A percentile compares a stretch with the other conserved stretches of the same genome.
Evolutionary conservation across 495 filamentous ascomycete species (phyloP).

Genomic region (Penicillium ucsense): DNA sequence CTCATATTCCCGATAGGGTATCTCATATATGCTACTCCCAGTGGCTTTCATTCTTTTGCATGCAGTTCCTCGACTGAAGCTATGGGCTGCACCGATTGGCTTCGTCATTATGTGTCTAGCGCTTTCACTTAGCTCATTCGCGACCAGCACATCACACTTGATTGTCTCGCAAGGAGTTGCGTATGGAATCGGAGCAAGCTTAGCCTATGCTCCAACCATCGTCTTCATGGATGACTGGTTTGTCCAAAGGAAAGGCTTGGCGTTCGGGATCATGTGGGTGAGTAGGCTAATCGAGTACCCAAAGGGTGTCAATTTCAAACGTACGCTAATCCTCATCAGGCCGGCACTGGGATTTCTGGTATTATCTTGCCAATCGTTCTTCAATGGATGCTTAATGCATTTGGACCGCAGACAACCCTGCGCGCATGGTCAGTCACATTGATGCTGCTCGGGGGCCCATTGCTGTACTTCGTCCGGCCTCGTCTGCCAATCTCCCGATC

Average conservation of each 20-base stretch:
- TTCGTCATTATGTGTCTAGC: conserved; percentile 31
- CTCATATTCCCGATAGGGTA: conserved; percentile 17
- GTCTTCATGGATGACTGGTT: conserved; percentile 50
- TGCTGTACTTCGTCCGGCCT: conserved; percentile 41
- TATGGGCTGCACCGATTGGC: conserved; percentile 28
- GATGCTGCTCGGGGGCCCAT: conserved; percentile 38
- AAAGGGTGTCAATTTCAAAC: not conserved
- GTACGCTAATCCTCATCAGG: conserved; percentile 8
- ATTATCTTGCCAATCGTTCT: conserved; percentile 40
- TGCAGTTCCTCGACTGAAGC: conserved; percentile 27
- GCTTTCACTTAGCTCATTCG: conserved; percentile 36
- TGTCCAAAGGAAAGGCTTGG: conserved; percentile 34
- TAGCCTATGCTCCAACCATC: conserved; percentile 37
- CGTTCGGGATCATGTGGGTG: conserved; percentile 42
- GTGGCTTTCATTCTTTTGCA: conserved; percentile 32
- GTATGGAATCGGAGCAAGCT: conserved; percentile 35
- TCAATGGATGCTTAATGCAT: conserved; percentile 36
- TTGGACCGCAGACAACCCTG: conserved; percentile 44
- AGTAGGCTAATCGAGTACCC: not conserved
- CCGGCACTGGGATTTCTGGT: conserved; percentile 33
- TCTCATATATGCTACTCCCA: conserved; percentile 43
- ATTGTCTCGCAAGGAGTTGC: conserved; percentile 43
- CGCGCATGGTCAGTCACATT: conserved; percentile 36
- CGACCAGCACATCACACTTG: conserved; percentile 30
- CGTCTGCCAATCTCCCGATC: conserved; percentile 36